Base-by-base conservation (phyloP, 495 filamentous ascomycete genomes). In the Lineolata rhizophorae region DNA sequence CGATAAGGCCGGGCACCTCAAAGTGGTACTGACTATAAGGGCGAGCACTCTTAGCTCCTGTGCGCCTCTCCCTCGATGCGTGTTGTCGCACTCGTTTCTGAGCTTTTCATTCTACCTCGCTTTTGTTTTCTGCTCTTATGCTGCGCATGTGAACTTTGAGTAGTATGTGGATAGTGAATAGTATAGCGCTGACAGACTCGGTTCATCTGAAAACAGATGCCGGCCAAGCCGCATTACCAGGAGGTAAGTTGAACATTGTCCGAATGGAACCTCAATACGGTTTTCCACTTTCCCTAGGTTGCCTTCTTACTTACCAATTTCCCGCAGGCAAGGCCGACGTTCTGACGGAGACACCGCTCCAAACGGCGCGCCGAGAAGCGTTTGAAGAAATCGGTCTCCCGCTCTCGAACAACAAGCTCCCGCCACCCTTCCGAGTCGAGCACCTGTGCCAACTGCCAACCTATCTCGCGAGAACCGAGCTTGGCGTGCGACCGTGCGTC, bases 371-470 rank as follows among this genome's bases (percentile, higher is more conserved):
- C 13, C 68, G 83, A 46, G 83, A 93, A 62, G 82, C 83, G 9
- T 70, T 60, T 45, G 83, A 93, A 45, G 83, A 93, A 53, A 91
- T 93, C 47, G 83, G 83, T 1, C 67, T 93, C 0, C 75, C 83
- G 5, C 58, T 66, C 31, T 64, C 69, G 41, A 57, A 67, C 43
- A 43, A 53, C 26, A 57, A 62, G 34, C 56, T 87, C 9, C 76
- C 75, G 0, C 40, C 51, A 0, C 76, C 76, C 3, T 91, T 87
- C 54, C 46, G 58, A 30, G 70, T 91, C 41, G 80, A 91, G 50
- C 76, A 82, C 38, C 66, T 94, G 32, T 80, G 77, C 52, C 69
- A 80, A 50, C 60, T 92, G 3, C 83, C 83, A 20, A 64, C 69
- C 27, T 76, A 68, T 45, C 66, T 91, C 14, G 81, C 83, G 1